Evolutionary conservation across 177 flowering plant genomes (phyloP), one percentile per base, ranked within the genome.

Genomic region (Vitis hybrid): DNA sequence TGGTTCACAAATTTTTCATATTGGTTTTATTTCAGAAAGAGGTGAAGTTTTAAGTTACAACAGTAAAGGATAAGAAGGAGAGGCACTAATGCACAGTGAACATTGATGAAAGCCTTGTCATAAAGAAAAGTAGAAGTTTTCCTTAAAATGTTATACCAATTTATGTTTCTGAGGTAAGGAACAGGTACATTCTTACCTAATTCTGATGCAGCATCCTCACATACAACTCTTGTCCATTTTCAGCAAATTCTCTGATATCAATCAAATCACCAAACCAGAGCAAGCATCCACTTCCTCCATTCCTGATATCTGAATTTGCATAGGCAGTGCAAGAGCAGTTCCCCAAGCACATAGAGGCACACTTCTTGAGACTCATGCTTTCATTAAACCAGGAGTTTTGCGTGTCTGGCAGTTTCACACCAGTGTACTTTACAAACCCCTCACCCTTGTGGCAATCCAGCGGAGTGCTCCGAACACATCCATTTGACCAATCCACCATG

Each of bases 291-390:
- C 64, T 73, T 2, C 78, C 75, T 50, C 55, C 52, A 15, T 56
- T 56, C 7, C 50, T 62, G 17, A 67, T 63, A 60, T 56, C 60
- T 18, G n/a, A 30, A 30, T 50, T 69, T 10, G 80, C 14, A 49
- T 78, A 79, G 21, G 82, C 79, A 8, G 52, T 79, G 26, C 82
- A 79, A 48, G 72, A 66, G 34, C 82, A 79, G 23, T 79, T 72
- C 32, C 56, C 66, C 70, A 61, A 55, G 72, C 82, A 79, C 15
- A 30, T 2, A 18, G 19, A 48, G 18, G 48, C 49, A 17, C 77
- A 73, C 19, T 77, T 71, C 15, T 54, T 26, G 6, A 77, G 54
- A 23, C 5, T 69, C 77, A 77, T 69, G 60, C 45, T 77, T 12
- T 1, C n/a, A n/a, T 77, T 65, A 15, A 32, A 55, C 73, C 66